Evolutionary conservation across 306 rosid genomes (phyloP).

Genomic region (Mimosa bimucronata): DNA sequence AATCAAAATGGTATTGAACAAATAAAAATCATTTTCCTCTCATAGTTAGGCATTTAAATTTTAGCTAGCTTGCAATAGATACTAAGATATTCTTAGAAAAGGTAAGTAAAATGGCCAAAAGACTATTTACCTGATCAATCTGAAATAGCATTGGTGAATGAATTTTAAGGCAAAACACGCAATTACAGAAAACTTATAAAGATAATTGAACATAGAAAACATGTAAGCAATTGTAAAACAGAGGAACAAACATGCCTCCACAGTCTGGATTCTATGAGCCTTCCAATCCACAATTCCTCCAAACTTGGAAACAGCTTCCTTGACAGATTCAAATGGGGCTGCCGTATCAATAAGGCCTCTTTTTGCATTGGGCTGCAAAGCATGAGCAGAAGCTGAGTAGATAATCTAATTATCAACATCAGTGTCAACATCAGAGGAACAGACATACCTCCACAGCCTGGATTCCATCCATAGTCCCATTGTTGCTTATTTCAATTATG

Average conservation of each 20-base stretch:
- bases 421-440: slow-evolving; percentile 33
- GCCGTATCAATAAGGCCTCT: slow-evolving; percentile 81
- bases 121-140: slow-evolving; percentile 33
- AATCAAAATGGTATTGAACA: slow-evolving; percentile 25
- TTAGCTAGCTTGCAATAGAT: slow-evolving; percentile 19
- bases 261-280: slow-evolving; percentile 88
- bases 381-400: slow-evolving; percentile 40
- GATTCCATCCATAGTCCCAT: slow-evolving; percentile 29
- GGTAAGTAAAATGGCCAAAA: slow-evolving; percentile 27
- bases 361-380: slow-evolving; percentile 48
- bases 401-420: slow-evolving; percentile 34
- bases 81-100: slow-evolving; percentile 29
- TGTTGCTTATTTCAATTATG: slow-evolving; percentile 35
- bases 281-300: slow-evolving; percentile 99
- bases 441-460: slow-evolving; percentile 3
- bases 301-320: slow-evolving; percentile 95
- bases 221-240: slow-evolving; percentile 34
- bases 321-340: slow-evolving; percentile 96
- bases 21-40: slow-evolving; percentile 8
- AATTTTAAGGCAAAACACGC: slow-evolving; percentile 26
- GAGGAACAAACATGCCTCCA: slow-evolving; percentile 65
- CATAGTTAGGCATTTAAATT: slow-evolving; percentile 14
- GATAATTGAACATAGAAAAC: slow-evolving; percentile 12
- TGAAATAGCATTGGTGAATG: slow-evolving; percentile 20
- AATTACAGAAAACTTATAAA: slow-evolving; percentile 9